Evolutionary conservation across 2,329 filamentous ascomycete species (phyloP).

Genomic region (Kalmusia sp.): DNA sequence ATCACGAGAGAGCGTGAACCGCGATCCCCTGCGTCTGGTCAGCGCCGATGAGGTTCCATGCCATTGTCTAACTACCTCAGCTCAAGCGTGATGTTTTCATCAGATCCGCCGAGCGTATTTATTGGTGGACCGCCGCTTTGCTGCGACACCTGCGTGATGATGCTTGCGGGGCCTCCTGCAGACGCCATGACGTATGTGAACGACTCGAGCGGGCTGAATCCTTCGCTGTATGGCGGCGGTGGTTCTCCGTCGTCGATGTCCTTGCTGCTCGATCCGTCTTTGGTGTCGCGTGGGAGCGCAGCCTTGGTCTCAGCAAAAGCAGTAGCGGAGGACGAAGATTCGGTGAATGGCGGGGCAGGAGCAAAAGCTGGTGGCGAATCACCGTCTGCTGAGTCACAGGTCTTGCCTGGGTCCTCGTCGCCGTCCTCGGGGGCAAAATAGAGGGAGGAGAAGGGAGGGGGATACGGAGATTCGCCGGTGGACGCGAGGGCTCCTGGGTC

Average conservation of each 20-base stretch:
- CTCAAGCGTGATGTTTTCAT: slow-evolving; percentile 95
- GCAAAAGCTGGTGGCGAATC: slow-evolving; percentile 58
- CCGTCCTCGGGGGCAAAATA: slow-evolving; percentile 60
- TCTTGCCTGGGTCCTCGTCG: slow-evolving; percentile 57
- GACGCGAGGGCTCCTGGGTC: slow-evolving; percentile 47
- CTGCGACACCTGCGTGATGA: slow-evolving; percentile 99
- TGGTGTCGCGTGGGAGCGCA: slow-evolving; percentile 81
- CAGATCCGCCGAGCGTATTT: slow-evolving; percentile 85
- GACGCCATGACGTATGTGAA: slow-evolving; percentile 98
- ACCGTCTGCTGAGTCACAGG: slow-evolving; percentile 42
- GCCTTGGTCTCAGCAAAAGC: slow-evolving; percentile 78
- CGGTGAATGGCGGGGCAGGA: slow-evolving; percentile 58
- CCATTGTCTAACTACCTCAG: slow-evolving; percentile 70
- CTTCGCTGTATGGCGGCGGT: slow-evolving; percentile 95
- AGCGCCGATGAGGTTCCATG: slow-evolving; percentile 10
- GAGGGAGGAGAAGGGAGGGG: slow-evolving; percentile 70
- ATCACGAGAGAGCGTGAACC: slow-evolving; percentile 92
- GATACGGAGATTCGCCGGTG: slow-evolving; percentile 60
- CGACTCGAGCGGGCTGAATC: slow-evolving; percentile 86
- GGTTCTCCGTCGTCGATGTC: slow-evolving; percentile 83
- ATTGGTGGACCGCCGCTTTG: slow-evolving; percentile 75
- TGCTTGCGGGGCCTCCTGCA: slow-evolving; percentile 95
- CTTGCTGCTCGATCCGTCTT: slow-evolving; percentile 76
- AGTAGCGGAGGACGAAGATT: slow-evolving; percentile 55
- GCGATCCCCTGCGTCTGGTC: slow-evolving; percentile 72